Base-by-base conservation (phyloP, 2,329 filamentous ascomycete genomes). In the Diaporthe sp. region DNA sequence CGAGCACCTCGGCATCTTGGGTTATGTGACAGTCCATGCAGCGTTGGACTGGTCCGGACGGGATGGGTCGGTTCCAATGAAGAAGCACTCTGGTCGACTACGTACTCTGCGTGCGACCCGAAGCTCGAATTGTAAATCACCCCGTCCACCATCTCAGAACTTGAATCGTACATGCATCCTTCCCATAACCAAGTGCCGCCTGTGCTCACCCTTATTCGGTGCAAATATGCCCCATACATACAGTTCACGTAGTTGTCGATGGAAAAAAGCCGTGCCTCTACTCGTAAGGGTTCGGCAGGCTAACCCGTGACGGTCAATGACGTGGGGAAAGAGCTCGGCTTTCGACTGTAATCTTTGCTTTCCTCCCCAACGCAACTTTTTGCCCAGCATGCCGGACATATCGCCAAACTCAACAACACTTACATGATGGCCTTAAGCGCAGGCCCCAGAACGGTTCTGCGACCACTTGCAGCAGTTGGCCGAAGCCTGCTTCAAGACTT, bases 221-320 rank as follows among this genome's bases (percentile, higher is more conserved):
- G 13, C 5, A 25, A 53, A 28, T 7, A 10, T 9, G 34, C 51
- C 4, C 22, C 9, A 42, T 25, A n/a, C 37, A 2, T 34, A 6
- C 13, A 39, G 7, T 53, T 12, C 1, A 17, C 15, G 46, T 68
- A 25, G 15, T 39, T 53, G 22, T 28, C 22, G 3, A 28, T 5
- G n/a, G 7, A 5, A 12, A 39, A 22, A 28, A 19, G 42, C 42
- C 17, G n/a, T 70, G n/a, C 8, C 8, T 8, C 12, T 17, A 19
- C 37, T 28, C 13, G 34, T 22, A 10, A 19, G 15, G 15, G 19
- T 6, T 37, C 57, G 70, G 57, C 70, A 55, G 73, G 73, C 68
- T 73, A 75, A 53, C 71, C 71, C 28, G 49, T 67, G 71, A 73
- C 34, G 46, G 70, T 67, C 65, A 44, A 77, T 77, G 76, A 77